Evolutionary conservation across 2,329 filamentous ascomycete species (phyloP), one percentile per base, ranked within the genome.

Genomic region (Cercospora sojina): DNA sequence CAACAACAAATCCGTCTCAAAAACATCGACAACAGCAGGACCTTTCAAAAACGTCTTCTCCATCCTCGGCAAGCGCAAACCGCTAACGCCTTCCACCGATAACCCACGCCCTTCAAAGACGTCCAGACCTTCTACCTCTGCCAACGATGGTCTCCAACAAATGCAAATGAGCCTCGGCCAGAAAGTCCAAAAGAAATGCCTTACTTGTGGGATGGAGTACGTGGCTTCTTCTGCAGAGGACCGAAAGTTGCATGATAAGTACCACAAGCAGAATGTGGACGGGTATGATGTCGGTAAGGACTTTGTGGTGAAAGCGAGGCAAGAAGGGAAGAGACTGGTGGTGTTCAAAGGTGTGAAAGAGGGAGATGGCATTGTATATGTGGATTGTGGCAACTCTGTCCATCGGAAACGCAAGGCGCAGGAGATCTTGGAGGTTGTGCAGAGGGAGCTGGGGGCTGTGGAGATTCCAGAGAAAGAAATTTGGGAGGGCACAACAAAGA

Each of bases 121-220:
- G 35, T 27, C 56, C n/a, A 68, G 71, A 76, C 69, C 74, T 13
- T 51, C 20, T 35, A 35, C 12, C 5, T 27, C 47, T 74, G 47
- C 75, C 71, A 63, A 74, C 74, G 64, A 67, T 20, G 74, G 75
- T 29, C 73, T 88, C 66, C 83, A 83, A 59, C 87, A 89, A 73
- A 87, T 87, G 80, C 85, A 87, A 71, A 82, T 89, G 67, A 86
- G 87, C 71, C 79, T 89, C 12, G 87, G 86, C 2, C 79, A 81
- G 43, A 82, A 85, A 49, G 78, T 84, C 43, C 82, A 85, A 56
- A 85, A 84, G 70, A 85, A 83, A 10, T 90, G 88, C 77, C 79
- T 80, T 41, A 80, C 79, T 2, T 90, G 88, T 71, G 85, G 86
- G 0, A 90, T 90, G 88, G 86, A 88, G 62, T 90, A 90, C 71